Evolutionary conservation across 1,139 yeast genomes (phyloP), one percentile per base, ranked within the genome.

Genomic region (Blastobotrys persicus): DNA sequence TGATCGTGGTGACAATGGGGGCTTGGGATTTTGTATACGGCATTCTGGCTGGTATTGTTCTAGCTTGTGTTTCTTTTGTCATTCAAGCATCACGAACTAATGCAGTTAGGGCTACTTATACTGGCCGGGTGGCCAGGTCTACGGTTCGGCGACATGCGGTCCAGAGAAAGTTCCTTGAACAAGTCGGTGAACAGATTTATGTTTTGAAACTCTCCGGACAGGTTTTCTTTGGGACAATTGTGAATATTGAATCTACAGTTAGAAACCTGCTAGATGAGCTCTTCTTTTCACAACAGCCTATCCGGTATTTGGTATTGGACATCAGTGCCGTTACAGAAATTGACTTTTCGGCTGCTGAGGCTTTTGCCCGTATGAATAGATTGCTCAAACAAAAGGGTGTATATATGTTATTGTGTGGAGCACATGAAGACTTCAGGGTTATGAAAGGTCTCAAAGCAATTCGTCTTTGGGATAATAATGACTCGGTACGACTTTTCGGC

Each of bases 291-390:
- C 63, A 63, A 41, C 75, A 76, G 54, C 88, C 88, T 2, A 81
- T 92, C 58, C 81, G 87, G 58, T 92, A 83, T 65, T 72, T 92
- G 59, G 81, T 92, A 47, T 67, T 92, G 45, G 99, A 92, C 68
- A 83, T 92, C 77, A 82, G 84, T 55, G 82, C 85, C 35, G 96
- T 92, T 23, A 76, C 82, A 9, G 83, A 86, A 40, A 81, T 92
- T 59, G 99, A 92, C 67, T 92, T 87, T 61, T 86, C 96, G 35
- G 98, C 98, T 0, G 96, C 97, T 4, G 98, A 92, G 67, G 96
- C 98, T 0, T 88, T 92, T 65, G 81, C 91, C 59, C 76, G 97
- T 58, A 85, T 94, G 55, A 81, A 88, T 64, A 84, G 95, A 55
- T 76, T 88, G 59, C 73, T 89, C 17, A 80, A 80, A 54, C 83